Percentiles rank a stretch among this genome's conserved stretches.
phyloP scores from a whole-genome alignment of 2,329 filamentous ascomycete species.

The Fusarium veterinarium region DNA sequence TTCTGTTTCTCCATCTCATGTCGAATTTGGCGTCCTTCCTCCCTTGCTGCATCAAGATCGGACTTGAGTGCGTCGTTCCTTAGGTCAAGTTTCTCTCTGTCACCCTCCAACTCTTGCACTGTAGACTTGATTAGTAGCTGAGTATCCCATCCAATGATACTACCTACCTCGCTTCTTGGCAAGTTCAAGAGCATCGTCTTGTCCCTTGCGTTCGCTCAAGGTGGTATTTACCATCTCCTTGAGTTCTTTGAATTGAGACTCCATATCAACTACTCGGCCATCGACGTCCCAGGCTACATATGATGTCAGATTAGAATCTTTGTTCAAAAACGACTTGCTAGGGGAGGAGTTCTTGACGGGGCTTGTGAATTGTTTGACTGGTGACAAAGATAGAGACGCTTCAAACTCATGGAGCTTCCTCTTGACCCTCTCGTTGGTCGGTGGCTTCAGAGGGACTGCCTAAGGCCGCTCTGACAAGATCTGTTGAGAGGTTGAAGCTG shows the following conservation, averaged over 20 bases:
- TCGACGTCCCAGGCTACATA: constrained; percentile 84
- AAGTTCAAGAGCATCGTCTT: constrained; percentile 79
- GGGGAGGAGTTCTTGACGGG: constrained; percentile 58
- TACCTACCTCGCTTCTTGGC: constrained; percentile 79
- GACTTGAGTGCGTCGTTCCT: constrained; percentile 65
- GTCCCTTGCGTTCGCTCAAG: constrained; percentile 72
- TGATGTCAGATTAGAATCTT: constrained; percentile 75
- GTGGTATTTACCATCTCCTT: constrained; percentile 78
- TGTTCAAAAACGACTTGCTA: constrained; percentile 71
- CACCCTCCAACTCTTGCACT: constrained; percentile 63
- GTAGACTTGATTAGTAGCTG: not conserved
- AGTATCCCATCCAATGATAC: accelerated
- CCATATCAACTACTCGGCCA: constrained; percentile 79
- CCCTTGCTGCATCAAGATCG: constrained; percentile 66
- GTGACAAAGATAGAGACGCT: constrained; percentile 46
- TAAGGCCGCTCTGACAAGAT: constrained; percentile 45
- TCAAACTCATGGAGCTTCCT: constrained; percentile 50
- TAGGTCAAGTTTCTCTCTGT: constrained; percentile 59
- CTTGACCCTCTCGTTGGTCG: constrained; percentile 45
- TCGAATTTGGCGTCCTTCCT: constrained; percentile 51
- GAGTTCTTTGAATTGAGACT: constrained; percentile 77
- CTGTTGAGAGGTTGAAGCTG: constrained; percentile 14
- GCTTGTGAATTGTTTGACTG: constrained; percentile 51
- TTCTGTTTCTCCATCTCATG: constrained; percentile 52
- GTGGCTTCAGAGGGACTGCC: constrained; percentile 51